Evolutionary conservation across 495 filamentous ascomycete genomes (phyloP).

Genomic region (Rhypophila decipiens): DNA sequence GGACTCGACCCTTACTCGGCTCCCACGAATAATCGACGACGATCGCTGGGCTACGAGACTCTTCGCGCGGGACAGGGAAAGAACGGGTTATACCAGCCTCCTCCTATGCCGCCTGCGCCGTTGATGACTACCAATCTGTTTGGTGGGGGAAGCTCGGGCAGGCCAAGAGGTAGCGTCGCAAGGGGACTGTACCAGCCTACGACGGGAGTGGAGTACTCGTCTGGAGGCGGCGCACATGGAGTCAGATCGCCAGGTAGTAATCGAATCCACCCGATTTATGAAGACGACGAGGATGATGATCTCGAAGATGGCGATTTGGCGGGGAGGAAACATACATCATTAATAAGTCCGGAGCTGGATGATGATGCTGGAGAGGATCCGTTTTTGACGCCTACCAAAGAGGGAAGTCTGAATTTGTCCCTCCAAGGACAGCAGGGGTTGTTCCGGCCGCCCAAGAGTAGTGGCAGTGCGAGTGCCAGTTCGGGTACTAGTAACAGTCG

Average conservation of each 20-base stretch:
- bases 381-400: conserved; percentile 36
- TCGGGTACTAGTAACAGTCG: background rate
- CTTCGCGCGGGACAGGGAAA: conserved; percentile 15
- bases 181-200: conserved; percentile 26
- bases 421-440: too few relatives aligned
- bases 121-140: background rate
- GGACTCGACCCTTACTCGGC: conserved; percentile 32
- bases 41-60: conserved; percentile 39
- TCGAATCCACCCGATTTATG: conserved; percentile 51
- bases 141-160: background rate
- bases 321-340: too few relatives aligned
- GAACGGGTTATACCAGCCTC: conserved; percentile 14
- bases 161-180: conserved; percentile 5
- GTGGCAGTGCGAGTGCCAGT: conserved; percentile 5
- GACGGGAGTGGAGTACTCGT: conserved; percentile 5
- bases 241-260: too few relatives aligned
- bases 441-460: background rate
- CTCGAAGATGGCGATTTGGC: conserved; percentile 10
- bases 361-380: conserved; percentile 37
- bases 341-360: conserved; percentile 12
- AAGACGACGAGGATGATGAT: conserved; percentile 61
- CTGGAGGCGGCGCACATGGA: conserved; percentile 10
- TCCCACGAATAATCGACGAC: conserved; percentile 8
- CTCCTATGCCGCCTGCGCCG: conserved; percentile 2
- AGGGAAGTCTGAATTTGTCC: too few relatives aligned